Evolutionary conservation across 148 eudicot species (phyloP), one percentile per base, ranked within the genome.

Genomic region (Rhododendron kiyosumense): DNA sequence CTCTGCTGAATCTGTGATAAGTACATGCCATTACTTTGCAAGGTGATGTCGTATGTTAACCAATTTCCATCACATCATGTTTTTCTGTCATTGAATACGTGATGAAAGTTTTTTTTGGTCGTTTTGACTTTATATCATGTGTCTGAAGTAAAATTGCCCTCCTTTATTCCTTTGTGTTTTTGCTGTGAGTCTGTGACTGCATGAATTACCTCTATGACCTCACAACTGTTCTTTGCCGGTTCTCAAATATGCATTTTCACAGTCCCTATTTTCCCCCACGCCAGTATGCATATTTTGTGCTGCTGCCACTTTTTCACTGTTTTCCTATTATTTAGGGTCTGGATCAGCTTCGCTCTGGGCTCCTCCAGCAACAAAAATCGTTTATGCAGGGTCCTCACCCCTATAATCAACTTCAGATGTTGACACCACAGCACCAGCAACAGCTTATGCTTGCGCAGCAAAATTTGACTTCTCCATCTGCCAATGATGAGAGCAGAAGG

Each of bases 391-490:
- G 88, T 71, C 89, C 94, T 87, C 94, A 91, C 86, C 88, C 94
- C 45, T 91, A 91, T 87, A 92, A 94, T 88, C 94, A 92, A 84
- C 92, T 91, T 69, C 94, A 90, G 88, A 91, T 92, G 92, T 87
- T 93, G 86, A 36, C 94, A 75, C 90, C 69, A 52, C 83, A 81
- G 83, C 69, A 92, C 90, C 88, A 92, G 84, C 94, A 92, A 78
- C 96, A 94, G 89, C 87, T 92, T 81, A 67, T 94, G 89, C 92
- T 92, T 82, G 94, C 96, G 30, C 96, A 93, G 78, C 95, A 92
- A 81, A 94, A 90, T 85, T 46, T 92, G 93, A 88, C 93, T 46
- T 91, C 95, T 41, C 90, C 91, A 20, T 90, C 95, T 83, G 88
- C 90, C 45, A 92, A 79, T 90, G 94, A 93, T 84, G 95, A 93